A percentile compares a stretch with the other conserved stretches of the same genome.
phyloP scores from a whole-genome alignment of 2,329 filamentous ascomycete species.

The Penicillium oxalicum region DNA sequence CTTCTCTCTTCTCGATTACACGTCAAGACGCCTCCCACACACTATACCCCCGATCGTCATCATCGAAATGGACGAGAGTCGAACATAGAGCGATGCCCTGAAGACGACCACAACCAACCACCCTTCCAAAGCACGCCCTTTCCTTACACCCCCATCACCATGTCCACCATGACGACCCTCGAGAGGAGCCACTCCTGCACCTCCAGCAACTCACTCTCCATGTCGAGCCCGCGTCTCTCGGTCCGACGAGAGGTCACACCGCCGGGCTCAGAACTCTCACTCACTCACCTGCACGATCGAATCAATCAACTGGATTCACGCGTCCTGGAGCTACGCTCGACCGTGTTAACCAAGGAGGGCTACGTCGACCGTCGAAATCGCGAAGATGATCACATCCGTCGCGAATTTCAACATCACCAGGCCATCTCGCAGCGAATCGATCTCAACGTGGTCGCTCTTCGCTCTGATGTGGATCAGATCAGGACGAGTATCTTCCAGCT shows the following conservation, averaged over 20 bases:
- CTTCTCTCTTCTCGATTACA: background rate
- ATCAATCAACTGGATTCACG: constrained; percentile 35
- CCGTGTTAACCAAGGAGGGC: constrained; percentile 34
- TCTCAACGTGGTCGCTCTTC: constrained; percentile 29
- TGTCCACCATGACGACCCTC: constrained; percentile 30
- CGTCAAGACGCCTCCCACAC: background rate
- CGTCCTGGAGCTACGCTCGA: constrained; percentile 33
- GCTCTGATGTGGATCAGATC: constrained; percentile 33
- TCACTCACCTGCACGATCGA: constrained; percentile 35
- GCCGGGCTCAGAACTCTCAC: constrained; percentile 31
- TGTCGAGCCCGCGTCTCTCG: constrained; percentile 33
- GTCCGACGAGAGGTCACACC: constrained; percentile 32
- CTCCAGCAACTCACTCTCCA: constrained; percentile 33
- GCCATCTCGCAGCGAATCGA: constrained; percentile 34
- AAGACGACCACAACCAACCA: background rate
- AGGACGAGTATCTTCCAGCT: constrained; percentile 32
- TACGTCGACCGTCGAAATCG: constrained; percentile 37
- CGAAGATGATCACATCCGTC: constrained; percentile 36
- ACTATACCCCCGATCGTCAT: background rate
- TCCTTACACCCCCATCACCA: background rate
- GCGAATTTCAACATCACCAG: constrained; percentile 34
- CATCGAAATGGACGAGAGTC: constrained; percentile 11
- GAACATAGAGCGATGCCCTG: constrained; percentile 7
- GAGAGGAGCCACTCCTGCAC: constrained; percentile 35
- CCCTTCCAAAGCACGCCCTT: background rate